These are phyloP conservation scores for Fusarium verrucosum DNA, from an alignment of 2,329 filamentous ascomycete genomes.

Conservation along the genomic window DNA sequence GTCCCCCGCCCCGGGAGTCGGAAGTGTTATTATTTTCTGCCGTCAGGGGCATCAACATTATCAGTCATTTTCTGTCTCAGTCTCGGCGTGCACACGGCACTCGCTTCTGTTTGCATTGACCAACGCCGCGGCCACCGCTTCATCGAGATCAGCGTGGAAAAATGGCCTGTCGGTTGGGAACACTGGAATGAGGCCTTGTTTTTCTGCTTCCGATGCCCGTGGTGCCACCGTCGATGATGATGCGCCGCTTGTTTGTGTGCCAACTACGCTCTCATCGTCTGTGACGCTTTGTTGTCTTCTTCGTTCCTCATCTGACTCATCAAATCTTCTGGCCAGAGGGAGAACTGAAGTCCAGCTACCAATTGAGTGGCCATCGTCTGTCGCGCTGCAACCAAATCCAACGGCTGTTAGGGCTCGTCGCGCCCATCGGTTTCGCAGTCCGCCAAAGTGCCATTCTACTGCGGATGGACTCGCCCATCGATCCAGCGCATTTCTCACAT, in stretches of 20 bases:
- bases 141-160: constrained; percentile 58
- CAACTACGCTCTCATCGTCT: constrained; percentile 4
- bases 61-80: not conserved
- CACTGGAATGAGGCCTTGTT: constrained; percentile 41
- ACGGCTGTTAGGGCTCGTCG: constrained; percentile 64
- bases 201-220: not conserved
- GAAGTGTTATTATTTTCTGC: not conserved
- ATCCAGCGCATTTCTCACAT: constrained; percentile 64
- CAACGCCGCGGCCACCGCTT: constrained; percentile 52
- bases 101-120: constrained; percentile 3
- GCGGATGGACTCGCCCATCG: constrained; percentile 59
- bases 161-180: constrained; percentile 57
- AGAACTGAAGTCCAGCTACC: constrained; percentile 49
- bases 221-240: not conserved
- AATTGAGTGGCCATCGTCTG: constrained; percentile 42
- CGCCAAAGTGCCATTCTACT: constrained; percentile 65
- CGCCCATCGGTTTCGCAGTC: constrained; percentile 65
- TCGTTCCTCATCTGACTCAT: not conserved
- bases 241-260: constrained; percentile 9
- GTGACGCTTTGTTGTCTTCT: not conserved
- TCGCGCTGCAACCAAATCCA: constrained; percentile 62
- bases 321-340: constrained; percentile 44
- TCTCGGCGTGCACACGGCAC: constrained; percentile 2
- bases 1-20: constrained; percentile 3
- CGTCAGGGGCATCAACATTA: not conserved